Base-by-base conservation (phyloP, 768 basidiomycete genomes). In the Trametes maxima region DNA sequence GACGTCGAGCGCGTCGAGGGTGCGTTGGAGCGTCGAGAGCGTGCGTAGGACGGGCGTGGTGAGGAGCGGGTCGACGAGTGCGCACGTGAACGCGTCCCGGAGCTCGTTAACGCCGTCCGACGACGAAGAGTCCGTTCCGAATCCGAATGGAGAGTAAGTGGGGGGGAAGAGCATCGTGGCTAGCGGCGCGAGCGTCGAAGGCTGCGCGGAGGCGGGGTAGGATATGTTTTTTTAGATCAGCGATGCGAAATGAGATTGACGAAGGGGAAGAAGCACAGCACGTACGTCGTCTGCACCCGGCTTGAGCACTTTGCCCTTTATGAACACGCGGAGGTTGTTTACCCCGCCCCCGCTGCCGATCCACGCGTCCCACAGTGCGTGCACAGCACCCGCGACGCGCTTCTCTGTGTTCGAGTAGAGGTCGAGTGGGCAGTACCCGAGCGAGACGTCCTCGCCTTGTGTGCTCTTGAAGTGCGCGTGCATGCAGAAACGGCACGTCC, bases 401-500 rank as follows among this genome's bases (percentile, higher is more conserved):
- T 37, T 54, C 50, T 80, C 74, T 22, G 92, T 82, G 2, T 79
- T 78, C 16, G 95, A 95, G 73, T 86, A 98, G 21, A 99, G 78
- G 74, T 99, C 96, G 57, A 99, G 77, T 3, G 96, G 95, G 72
- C 94, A 95, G 73, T 93, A 99, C 6, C 76, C 76, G 25, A 71
- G 75, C 17, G 78, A 69, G 22, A 77, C 71, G 51, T 68, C 65
- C 22, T 78, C 71, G 7, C 77, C 82, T 35, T 76, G 68, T 36
- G 71, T 67, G 22, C 72, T 68, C 70, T 78, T 85, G 68, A 86
- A 69, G 60, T 84, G 79, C 1, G 85, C 78, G 72, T 98, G 94
- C 89, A 98, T 91, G 72, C 94, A 95, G 73, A 93, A 95, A 64
- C 96, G 84, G 77, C 95, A 96, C 16, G 90, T 88, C 40, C 73